Base-by-base conservation (phyloP, 1,284 basidiomycete species). In the Cryptococcus sp. region DNA sequence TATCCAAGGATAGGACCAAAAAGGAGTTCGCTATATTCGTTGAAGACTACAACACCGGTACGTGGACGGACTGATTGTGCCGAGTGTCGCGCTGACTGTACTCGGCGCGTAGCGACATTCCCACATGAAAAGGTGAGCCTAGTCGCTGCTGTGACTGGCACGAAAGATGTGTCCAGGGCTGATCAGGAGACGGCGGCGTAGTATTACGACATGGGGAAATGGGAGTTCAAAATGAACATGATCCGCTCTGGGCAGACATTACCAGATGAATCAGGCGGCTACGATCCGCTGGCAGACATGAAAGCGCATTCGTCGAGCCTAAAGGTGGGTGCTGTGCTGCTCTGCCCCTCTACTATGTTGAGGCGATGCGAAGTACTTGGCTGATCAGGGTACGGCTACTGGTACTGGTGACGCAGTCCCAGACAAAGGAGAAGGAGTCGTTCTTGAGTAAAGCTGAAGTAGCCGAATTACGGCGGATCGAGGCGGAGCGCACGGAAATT, bases 21-120 rank as follows among this genome's bases (percentile, higher is more conserved):
- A 92, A 91, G 67, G 88, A 92, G 67, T 93, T 93, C 73, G 81
- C 85, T 6, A 81, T 82, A 19, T 92, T 77, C 54, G 76, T 81
- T 54, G 92, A 94, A 75, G 92, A 93, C 72, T 94, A 83, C 75
- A 94, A 94, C 70, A 94, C 92, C 20, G 89, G 90, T 87, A 59
- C 56, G 81, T 71, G 51, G 20, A 11, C 16, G 47, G 5, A 41
- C 42, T 42, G 51, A 38, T 8, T 39, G 39, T 42, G 13, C 20
- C 49, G 13, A n/a, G 30, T 55, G n/a, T 50, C 23, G 20, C 8
- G n/a, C 17, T 19, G 19, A 38, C 30, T 49, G 25, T 47, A n/a
- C 15, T 19, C 30, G 45, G 8, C 30, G 50, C 49, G 45, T 63
- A 91, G 90, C 91, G 10, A 93, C 91, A 2, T 82, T 93, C 2